Base-by-base conservation (phyloP, 2,329 filamentous ascomycete species). In the Alternaria metachromatica region DNA sequence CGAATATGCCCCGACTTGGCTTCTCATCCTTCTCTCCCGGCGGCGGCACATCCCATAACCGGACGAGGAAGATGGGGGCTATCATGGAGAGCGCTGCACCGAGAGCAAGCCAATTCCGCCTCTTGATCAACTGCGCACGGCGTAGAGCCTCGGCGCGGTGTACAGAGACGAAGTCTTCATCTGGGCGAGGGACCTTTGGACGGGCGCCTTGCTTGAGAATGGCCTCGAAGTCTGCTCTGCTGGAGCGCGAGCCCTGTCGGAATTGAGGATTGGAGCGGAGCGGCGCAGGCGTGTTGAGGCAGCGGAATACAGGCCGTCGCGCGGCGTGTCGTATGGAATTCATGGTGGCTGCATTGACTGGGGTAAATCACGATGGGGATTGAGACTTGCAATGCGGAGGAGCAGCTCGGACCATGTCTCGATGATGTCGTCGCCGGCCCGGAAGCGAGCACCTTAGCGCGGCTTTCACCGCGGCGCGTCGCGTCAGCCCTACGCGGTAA, bases 71-170 rank as follows among this genome's bases (percentile, higher is more conserved):
- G 15, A 81, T 76, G 45, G 78, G 78, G 9, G 74, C 73, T 25
- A 78, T 74, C 76, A 81, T 81, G 26, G 76, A 79, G 12, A 80
- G 54, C 0, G 72, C 75, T 13, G 76, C 76, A 28, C 78, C 79
- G 5, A 78, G 63, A 4, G 73, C 73, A 1, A 79, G 73, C 72
- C 76, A 78, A 43, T 80, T 80, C 28, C 74, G 64, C 59, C 70
- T 65, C 48, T 69, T 67, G 13, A 71, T 67, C n/a, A 69, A 61
- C 8, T 72, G 62, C 13, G 75, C 75, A 2, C 75, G 71, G n/a
- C 74, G 72, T 6, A 76, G 60, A 2, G 71, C 72, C 43, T 80
- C 72, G 7, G 70, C 72, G 51, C 79, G 78, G 62, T 80, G 78
- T 6, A 78, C 53, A 1, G 77, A 78, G 51, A 80, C 69, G 20